Percentiles rank a stretch among this genome's conserved stretches.
phyloP scores from a whole-genome alignment of 2,329 filamentous ascomycete genomes.

The Colletotrichum sp. region DNA sequence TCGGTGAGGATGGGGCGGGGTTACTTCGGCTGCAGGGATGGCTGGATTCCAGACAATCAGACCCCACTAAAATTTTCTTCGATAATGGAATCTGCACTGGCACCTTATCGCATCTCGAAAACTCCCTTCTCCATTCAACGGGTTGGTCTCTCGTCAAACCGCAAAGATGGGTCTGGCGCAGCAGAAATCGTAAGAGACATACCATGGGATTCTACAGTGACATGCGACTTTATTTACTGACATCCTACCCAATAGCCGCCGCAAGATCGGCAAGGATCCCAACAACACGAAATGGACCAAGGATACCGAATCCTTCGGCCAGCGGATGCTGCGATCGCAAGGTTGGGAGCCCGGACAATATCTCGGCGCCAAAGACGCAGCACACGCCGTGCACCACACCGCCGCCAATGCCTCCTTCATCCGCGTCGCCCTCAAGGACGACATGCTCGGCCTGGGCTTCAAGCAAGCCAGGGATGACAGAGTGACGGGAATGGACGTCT shows the following conservation, averaged over 20 bases:
- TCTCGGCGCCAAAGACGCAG: conserved; percentile 78
- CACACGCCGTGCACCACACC: conserved; percentile 78
- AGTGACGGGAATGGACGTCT: conserved; percentile 84
- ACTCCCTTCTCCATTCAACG: conserved; percentile 1
- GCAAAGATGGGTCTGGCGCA: conserved; percentile 23
- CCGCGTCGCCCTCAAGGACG: conserved; percentile 84
- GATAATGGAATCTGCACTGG: conserved; percentile 7
- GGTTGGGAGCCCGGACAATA: conserved; percentile 89
- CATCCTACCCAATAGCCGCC: conserved; percentile 33
- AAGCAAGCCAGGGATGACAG: conserved; percentile 76
- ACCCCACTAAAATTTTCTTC: conserved; percentile 22
- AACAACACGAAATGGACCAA: conserved; percentile 95
- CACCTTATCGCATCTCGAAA: conserved; percentile 17
- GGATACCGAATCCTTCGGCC: conserved; percentile 83
- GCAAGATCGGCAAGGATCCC: conserved; percentile 86
- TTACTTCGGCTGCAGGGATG: conserved; percentile 13
- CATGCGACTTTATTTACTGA: background rate
- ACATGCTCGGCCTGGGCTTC: conserved; percentile 88
- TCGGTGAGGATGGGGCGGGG: background rate
- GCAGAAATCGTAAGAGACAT: conserved; percentile 12
- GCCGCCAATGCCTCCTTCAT: conserved; percentile 86
- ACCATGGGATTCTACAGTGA: background rate
- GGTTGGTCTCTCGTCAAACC: conserved; percentile 2
- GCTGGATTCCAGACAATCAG: background rate
- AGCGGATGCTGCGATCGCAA: conserved; percentile 85